A percentile compares a stretch with the other conserved stretches of the same genome.
Conservation (phyloP, 768 basidiomycete genomes). For the Agrocybe praecox region DNA sequence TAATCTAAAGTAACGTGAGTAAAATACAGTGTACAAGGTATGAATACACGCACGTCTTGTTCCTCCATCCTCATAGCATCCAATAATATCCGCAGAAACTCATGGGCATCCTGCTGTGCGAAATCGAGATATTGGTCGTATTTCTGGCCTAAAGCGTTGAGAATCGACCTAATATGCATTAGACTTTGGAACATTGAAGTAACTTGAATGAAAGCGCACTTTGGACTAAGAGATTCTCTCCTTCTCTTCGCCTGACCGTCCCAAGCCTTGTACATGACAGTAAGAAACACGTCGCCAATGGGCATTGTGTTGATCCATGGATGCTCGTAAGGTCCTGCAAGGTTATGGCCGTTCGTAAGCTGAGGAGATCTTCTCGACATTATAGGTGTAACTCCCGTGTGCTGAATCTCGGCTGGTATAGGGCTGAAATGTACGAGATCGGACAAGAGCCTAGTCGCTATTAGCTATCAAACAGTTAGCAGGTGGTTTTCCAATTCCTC, state of each 20-base stretch:
- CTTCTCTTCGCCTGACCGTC: conserved; percentile 52
- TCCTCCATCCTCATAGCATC: conserved; percentile 97
- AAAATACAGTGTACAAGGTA: neutral
- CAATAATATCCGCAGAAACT: conserved; percentile 85
- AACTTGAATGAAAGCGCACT: conserved; percentile 43
- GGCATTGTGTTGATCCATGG: conserved; percentile 64
- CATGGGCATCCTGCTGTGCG: conserved; percentile 95
- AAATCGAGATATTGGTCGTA: conserved; percentile 96
- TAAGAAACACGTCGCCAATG: conserved; percentile 69
- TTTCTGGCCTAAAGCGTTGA: conserved; percentile 74
- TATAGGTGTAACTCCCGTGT: conserved; percentile 39
- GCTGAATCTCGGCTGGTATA: conserved; percentile 43
- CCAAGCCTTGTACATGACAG: conserved; percentile 66
- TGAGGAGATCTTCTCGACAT: conserved; percentile 61
- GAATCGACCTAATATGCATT: conserved; percentile 48
- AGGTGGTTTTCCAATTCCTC: conserved; percentile 13
- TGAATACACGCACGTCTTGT: conserved; percentile 63
- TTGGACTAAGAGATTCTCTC: conserved; percentile 64
- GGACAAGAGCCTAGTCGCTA: conserved; percentile 64
- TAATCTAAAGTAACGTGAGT: conserved; percentile 51
- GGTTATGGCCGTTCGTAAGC: conserved; percentile 66
- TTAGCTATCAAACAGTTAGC: conserved; percentile 43
- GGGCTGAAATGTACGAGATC: conserved; percentile 59
- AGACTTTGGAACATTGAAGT: neutral
- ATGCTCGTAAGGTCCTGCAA: conserved; percentile 53